Evolutionary conservation across 768 basidiomycete species (phyloP), one percentile per base, ranked within the genome.

Genomic region (Lactarius vividus): DNA sequence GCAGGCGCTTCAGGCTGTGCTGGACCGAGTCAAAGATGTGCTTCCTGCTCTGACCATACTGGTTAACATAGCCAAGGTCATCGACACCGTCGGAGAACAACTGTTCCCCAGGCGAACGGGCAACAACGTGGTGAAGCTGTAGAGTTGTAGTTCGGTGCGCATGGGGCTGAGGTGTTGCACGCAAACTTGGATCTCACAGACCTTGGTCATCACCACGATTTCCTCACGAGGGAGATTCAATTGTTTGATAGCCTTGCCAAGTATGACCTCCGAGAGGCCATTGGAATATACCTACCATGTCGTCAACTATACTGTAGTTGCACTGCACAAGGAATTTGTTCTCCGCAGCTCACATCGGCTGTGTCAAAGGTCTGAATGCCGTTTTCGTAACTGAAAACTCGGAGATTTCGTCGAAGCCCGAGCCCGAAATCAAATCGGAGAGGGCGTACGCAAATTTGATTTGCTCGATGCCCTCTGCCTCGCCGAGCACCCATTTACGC

Each of bases 21-120:
- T 85, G 85, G 15, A 83, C 81, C 15, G 82, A 76, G 42, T 84
- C 85, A 68, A 88, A 88, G 72, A 88, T 86, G 72, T 84, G 82
- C 78, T 83, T 81, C 37, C 80, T 74, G 59, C 70, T 75, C 3
- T 76, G 69, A 3, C 78, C 78, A 11, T 73, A 49, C 52, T 78
- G 75, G 65, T 81, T 82, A 44, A 79, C 75, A 61, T 75, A 76
- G n/a, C 79, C 77, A 9, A 20, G 1, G 20, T 23, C 13, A 35
- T 71, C 72, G 29, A 70, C 7, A 60, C 72, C 61, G 7, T 72
- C 72, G 2, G 67, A 63, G 15, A 58, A 49, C 15, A 26, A 15
- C 33, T 20, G 49, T n/a, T 61, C 57, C 26, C 26, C 44, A 10
- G 18, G 59, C 18, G 33, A 40, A 6, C 33, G 35, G 28, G 59